Percentiles rank a stretch among this genome's conserved stretches.
Evolutionary conservation across 129 eudicot species (phyloP).

Genomic region (Helichrysum umbraculigerum): DNA sequence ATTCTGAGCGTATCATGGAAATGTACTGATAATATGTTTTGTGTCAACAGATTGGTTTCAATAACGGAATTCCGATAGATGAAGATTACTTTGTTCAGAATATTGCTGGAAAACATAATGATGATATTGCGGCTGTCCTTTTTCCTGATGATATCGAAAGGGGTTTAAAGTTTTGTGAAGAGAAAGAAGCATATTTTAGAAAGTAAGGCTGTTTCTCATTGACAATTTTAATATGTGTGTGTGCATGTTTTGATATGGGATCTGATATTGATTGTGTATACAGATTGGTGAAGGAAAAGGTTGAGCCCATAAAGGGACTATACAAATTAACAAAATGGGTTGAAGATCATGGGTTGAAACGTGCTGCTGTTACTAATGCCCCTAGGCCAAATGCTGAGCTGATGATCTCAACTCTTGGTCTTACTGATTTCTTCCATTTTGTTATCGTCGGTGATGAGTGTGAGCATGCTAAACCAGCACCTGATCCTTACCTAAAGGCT

Average conservation of each 20-base stretch:
- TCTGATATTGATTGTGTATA: conserved; percentile 16
- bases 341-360: conserved; percentile 81
- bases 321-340: conserved; percentile 81
- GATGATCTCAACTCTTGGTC: conserved; percentile 80
- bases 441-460: conserved; percentile 82
- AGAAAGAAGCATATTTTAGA: conserved; percentile 85
- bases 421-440: conserved; percentile 83
- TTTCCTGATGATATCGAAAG: conserved; percentile 78
- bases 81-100: conserved; percentile 69
- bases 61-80: conserved; percentile 76
- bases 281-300: conserved; percentile 81
- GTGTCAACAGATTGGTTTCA: conserved; percentile 75
- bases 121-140: conserved; percentile 70
- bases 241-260: conserved; percentile 4
- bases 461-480: conserved; percentile 87
- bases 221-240: not conserved
- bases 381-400: conserved; percentile 84
- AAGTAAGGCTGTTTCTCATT: conserved; percentile 37
- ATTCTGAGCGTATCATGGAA: not conserved
- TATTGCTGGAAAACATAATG: conserved; percentile 90
- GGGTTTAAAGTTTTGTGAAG: conserved; percentile 69
- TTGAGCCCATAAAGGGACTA: conserved; percentile 76
- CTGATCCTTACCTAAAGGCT: conserved; percentile 90
- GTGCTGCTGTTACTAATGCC: conserved; percentile 96
- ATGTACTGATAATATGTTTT: conserved; percentile 4